A percentile compares a stretch with the other conserved stretches of the same genome.
These are phyloP conservation scores for Misopates orontium DNA, from an alignment of 257 asterid genomes.

Conservation along the genomic window DNA sequence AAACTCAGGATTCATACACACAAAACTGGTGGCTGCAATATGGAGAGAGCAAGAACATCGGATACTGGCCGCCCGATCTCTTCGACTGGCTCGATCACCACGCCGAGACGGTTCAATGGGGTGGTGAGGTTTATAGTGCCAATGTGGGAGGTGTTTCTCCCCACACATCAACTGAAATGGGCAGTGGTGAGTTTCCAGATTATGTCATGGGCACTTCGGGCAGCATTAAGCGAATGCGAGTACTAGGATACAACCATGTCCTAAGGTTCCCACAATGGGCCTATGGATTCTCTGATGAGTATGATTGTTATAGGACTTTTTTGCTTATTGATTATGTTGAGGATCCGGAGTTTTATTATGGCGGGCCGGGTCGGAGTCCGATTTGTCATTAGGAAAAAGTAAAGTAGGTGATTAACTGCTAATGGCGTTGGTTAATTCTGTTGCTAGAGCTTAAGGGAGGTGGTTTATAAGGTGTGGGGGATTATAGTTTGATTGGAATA, in stretches of 20 bases:
- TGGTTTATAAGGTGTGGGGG: too few relatives aligned
- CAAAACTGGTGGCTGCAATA: slow-evolving; percentile 71
- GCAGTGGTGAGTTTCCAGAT: slow-evolving; percentile 49
- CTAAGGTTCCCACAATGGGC: slow-evolving; percentile 44
- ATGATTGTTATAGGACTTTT: slow-evolving; percentile 41
- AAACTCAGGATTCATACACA: slow-evolving; percentile 45
- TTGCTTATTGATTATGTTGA: slow-evolving; percentile 41
- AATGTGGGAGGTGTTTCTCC: slow-evolving; percentile 48
- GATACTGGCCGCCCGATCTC: slow-evolving; percentile 64
- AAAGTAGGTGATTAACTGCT: too few relatives aligned
- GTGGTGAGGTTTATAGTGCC: slow-evolving; percentile 71
- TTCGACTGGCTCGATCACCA: slow-evolving; percentile 30
- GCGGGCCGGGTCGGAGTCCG: slow-evolving; percentile 59
- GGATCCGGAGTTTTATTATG: slow-evolving; percentile 73
- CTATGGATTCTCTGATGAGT: slow-evolving; percentile 47
- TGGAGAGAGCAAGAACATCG: slow-evolving; percentile 46
- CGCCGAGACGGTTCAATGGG: slow-evolving; percentile 65
- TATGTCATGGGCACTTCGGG: slow-evolving; percentile 35
- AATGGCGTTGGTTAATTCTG: too few relatives aligned
- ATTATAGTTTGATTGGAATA: too few relatives aligned
- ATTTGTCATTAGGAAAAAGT: slow-evolving; percentile 37
- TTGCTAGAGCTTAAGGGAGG: too few relatives aligned
- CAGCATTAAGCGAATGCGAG: slow-evolving; percentile 45
- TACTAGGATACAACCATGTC: slow-evolving; percentile 33
- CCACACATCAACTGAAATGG: slow-evolving; percentile 58